phyloP scores from a whole-genome alignment of 768 basidiomycete genomes.

The Mycena albidolilacea region DNA sequence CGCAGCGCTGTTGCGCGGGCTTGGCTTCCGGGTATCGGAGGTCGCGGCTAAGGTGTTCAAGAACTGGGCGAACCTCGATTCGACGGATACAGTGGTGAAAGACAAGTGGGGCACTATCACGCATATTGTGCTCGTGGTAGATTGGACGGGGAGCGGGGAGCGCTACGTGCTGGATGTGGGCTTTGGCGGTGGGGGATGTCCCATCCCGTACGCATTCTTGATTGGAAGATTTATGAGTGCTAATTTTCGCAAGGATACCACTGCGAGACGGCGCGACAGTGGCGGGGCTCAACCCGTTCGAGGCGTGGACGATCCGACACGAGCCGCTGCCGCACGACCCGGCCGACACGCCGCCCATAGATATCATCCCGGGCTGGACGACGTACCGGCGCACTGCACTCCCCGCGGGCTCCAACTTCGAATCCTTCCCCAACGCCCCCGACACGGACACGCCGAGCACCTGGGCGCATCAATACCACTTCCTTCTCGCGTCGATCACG shows the following conservation, averaged over 20 bases:
- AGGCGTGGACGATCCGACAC: constrained; percentile 37
- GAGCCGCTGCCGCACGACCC: constrained; percentile 38
- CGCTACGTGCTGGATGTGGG: constrained; percentile 39
- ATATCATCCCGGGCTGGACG: constrained; percentile 36
- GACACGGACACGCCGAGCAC: constrained; percentile 19
- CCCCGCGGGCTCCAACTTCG: background rate
- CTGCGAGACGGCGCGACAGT: constrained; percentile 38
- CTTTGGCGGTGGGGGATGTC: constrained; percentile 39
- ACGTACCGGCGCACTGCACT: constrained; percentile 33
- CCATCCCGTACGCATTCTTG: constrained; percentile 32
- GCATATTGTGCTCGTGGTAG: constrained; percentile 37
- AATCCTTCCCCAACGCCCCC: constrained; percentile 8
- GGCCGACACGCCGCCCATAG: constrained; percentile 36
- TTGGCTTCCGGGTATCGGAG: constrained; percentile 40
- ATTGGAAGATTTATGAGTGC: background rate
- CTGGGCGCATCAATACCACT: constrained; percentile 38
- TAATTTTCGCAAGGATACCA: constrained; percentile 19
- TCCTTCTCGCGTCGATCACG: constrained; percentile 37
- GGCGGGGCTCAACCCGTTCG: constrained; percentile 33
- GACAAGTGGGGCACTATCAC: constrained; percentile 39
- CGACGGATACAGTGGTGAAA: constrained; percentile 18
- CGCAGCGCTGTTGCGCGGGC: constrained; percentile 34
- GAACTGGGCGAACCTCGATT: constrained; percentile 38
- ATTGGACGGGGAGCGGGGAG: constrained; percentile 34
- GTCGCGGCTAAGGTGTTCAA: constrained; percentile 39